phyloP scores from a whole-genome alignment of 768 basidiomycete genomes.

The Lactifluus volemus region DNA sequence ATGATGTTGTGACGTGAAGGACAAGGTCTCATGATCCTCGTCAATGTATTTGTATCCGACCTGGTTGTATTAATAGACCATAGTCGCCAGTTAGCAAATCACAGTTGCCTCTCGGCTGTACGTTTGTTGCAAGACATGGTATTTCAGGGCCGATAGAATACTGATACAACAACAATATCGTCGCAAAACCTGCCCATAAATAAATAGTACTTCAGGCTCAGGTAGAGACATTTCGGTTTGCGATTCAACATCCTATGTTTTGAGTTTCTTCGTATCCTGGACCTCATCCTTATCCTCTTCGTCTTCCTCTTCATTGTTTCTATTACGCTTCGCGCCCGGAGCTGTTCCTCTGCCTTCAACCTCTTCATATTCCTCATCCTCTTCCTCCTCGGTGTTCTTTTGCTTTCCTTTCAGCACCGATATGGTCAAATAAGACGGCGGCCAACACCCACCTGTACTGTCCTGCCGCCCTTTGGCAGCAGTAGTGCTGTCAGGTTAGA shows the following conservation, averaged over 20 bases:
- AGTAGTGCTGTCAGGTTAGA: constrained; percentile 8
- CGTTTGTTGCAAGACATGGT: background rate
- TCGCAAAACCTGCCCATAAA: background rate
- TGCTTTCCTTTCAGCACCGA: background rate
- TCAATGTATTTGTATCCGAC: background rate
- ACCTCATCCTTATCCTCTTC: background rate
- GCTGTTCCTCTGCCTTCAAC: background rate
- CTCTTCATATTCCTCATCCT: background rate
- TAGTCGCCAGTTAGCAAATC: background rate
- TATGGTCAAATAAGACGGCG: background rate
- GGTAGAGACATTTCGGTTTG: background rate
- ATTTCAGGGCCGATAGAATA: background rate
- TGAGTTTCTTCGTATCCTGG: constrained; percentile 11
- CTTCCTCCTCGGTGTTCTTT: background rate
- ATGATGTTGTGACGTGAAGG: background rate
- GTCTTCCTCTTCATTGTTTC: background rate
- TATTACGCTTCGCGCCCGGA: constrained; percentile 2
- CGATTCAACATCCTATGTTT: background rate
- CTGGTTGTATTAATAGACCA: background rate
- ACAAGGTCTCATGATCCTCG: background rate
- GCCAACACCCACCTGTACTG: background rate
- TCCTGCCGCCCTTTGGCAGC: background rate
- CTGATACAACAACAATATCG: background rate
- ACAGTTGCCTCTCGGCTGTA: background rate
- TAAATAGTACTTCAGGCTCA: background rate